Base-by-base conservation (phyloP, 2,329 filamentous ascomycete genomes). In the Trichoderma hamatum region DNA sequence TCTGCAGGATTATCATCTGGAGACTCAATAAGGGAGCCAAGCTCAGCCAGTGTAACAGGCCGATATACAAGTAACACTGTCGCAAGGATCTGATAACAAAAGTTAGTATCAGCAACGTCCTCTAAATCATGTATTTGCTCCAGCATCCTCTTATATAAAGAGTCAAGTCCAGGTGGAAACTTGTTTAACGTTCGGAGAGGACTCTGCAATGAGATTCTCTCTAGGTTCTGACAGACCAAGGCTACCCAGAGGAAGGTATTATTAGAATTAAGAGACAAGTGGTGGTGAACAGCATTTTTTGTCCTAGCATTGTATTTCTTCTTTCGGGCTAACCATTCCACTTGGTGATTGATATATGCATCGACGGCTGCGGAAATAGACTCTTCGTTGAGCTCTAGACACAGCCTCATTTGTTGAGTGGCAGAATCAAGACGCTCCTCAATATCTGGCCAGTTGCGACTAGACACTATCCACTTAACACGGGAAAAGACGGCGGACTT, bases 401-500 rank as follows among this genome's bases (percentile, higher is more conserved):
- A 24, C 2, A 49, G n/a, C 1, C 21, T 21, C 0, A n/a, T n/a
- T 10, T 24, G n/a, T 5, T 1, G n/a, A 24, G 13, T 24, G 11
- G 21, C 3, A 11, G 46, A 24, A 2, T 49, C 46, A 2, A 49
- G 46, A 5, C 11, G 9, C 11, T 49, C n/a, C 46, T 49, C n/a
- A 13, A 49, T 49, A 10, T n/a, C 7, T 1, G 9, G 9, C 24
- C 21, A 13, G 24, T 84, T 83, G 0, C 83, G 82, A 62, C 83
- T 85, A 0, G 81, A 81, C 0, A 82, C 65, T 10, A 85, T 66
- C 78, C 81, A 84, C 70, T 82, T 85, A 2, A 79, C 72, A 0
- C 9, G 39, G 36, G 21, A 1, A 28, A 9, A 1, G 26, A n/a
- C n/a, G 28, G 1, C n/a, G n/a, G n/a, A n/a, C n/a, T n/a, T n/a